Percentiles rank a stretch among this genome's conserved stretches.
These are phyloP conservation scores for Penicillium sp. DNA, from an alignment of 2,329 filamentous ascomycete species.

Conservation along the genomic window DNA sequence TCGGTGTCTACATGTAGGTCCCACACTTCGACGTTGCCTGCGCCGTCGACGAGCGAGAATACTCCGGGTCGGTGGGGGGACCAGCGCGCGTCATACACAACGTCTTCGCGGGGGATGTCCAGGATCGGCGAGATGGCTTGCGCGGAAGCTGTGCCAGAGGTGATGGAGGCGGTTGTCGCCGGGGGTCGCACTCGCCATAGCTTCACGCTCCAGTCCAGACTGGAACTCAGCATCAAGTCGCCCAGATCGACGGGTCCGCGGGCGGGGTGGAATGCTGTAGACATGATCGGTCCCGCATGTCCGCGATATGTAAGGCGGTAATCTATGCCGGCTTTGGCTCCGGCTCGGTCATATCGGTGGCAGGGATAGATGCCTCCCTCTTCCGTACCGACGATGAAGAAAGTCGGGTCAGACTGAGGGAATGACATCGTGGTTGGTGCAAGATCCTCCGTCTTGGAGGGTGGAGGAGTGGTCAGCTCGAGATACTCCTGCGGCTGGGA, in stretches of 20 bases:
- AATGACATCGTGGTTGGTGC: conserved; percentile 93
- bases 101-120: conserved; percentile 88
- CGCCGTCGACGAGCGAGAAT: conserved; percentile 90
- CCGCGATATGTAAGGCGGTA: conserved; percentile 81
- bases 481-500: conserved; percentile 93
- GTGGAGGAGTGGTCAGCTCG: conserved; percentile 77
- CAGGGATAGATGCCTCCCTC: conserved; percentile 96
- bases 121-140: conserved; percentile 67
- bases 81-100: conserved; percentile 95
- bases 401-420: conserved; percentile 90
- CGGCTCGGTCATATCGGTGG: conserved; percentile 93
- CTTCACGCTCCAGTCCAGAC: conserved; percentile 94
- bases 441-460: conserved; percentile 88
- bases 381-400: conserved; percentile 94
- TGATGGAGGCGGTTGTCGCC: conserved; percentile 39
- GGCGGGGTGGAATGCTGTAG: conserved; percentile 89
- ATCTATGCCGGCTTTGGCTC: conserved; percentile 93
- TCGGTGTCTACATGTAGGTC: conserved; percentile 90
- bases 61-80: conserved; percentile 90
- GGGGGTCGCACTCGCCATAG: conserved; percentile 78
- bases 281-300: conserved; percentile 92
- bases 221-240: conserved; percentile 86
- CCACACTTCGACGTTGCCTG: conserved; percentile 89
- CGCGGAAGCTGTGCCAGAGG: conserved; percentile 36
- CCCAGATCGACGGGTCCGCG: conserved; percentile 89